Evolutionary conservation across 768 basidiomycete genomes (phyloP), one percentile per base, ranked within the genome.

Genomic region (Leucosporidium scottii): DNA sequence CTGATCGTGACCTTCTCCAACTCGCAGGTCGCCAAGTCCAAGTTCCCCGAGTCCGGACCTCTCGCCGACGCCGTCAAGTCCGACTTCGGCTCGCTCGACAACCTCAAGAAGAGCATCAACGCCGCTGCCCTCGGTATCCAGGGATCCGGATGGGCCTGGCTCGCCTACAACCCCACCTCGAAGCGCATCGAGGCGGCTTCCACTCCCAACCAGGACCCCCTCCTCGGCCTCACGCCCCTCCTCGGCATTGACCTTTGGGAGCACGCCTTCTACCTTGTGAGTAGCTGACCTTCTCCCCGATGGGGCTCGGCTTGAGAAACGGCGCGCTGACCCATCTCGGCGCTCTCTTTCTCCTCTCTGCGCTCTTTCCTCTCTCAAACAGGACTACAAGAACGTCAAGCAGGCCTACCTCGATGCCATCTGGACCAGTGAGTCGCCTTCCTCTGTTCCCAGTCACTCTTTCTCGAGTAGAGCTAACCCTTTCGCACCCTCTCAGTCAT

Each of bases 61-160:
- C 82, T 98, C 62, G 89, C 90, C 78, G 80, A 84, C 54, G 88
- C 89, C 13, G 82, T 94, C 72, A 82, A 86, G 72, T 81, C 83
- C 54, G 87, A 89, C 74, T 99, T 97, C 76, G 93, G 93, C 18
- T 87, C 87, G 4, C 80, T 97, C 61, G 92, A 93, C 20, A 84
- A 80, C 28, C 86, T 98, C 78, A 93, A 94, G 82, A 87, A 86
- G 74, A 82, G 84, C 70, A 84, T 97, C 79, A 97, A 94, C 79
- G 80, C 92, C 30, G 84, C 83, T 70, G 94, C 94, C 28, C 91
- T 88, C 39, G 92, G 84, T 61, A 88, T 99, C 63, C 96, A 99
- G 79, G 96, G 96, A 31, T 91, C 89, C 73, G 96, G 96, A 3
- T 99, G 96, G 96, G 94, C 93, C 55, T 99, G 96, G 96, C 83